A percentile compares a stretch with the other conserved stretches of the same genome.
These are phyloP conservation scores for Dactylonectria estremocensis DNA, from an alignment of 2,329 filamentous ascomycete species.

Conservation along the genomic window DNA sequence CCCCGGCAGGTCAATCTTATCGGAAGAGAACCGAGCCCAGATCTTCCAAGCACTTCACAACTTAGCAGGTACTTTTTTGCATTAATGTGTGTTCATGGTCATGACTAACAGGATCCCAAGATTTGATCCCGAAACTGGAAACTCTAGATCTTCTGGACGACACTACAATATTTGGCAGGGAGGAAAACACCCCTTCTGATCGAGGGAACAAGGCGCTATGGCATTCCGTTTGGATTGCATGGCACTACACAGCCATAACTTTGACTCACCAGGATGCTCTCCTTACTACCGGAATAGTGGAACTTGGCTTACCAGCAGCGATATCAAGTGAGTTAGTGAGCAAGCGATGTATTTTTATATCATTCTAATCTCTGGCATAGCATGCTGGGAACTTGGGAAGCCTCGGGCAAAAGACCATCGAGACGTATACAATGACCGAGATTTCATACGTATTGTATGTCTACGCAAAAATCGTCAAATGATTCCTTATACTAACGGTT, in stretches of 20 bases:
- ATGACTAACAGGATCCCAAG: not conserved
- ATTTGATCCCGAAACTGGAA: conserved; percentile 27
- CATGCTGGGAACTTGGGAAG: conserved; percentile 30
- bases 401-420: conserved; percentile 28
- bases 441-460: conserved; percentile 27
- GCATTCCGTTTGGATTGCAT: conserved; percentile 31
- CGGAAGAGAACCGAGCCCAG: conserved; percentile 28
- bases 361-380: not conserved
- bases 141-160: conserved; percentile 24
- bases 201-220: conserved; percentile 22
- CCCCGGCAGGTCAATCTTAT: conserved; percentile 19
- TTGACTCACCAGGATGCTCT: conserved; percentile 31
- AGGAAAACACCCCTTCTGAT: conserved; percentile 4
- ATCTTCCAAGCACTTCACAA: conserved; percentile 30
- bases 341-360: fast-evolving
- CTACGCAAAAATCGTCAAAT: fast-evolving
- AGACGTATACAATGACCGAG: conserved; percentile 28
- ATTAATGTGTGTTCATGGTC: fast-evolving
- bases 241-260: conserved; percentile 32
- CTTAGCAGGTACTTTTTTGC: conserved; percentile 10
- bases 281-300: conserved; percentile 29
- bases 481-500: not conserved
- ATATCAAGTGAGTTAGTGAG: conserved; percentile 16
- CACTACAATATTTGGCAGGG: conserved; percentile 15
- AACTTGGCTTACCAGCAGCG: conserved; percentile 22